A percentile compares a stretch with the other conserved stretches of the same genome.
phyloP scores from a whole-genome alignment of 805 yeast species.

The Yarrowia sp. region DNA sequence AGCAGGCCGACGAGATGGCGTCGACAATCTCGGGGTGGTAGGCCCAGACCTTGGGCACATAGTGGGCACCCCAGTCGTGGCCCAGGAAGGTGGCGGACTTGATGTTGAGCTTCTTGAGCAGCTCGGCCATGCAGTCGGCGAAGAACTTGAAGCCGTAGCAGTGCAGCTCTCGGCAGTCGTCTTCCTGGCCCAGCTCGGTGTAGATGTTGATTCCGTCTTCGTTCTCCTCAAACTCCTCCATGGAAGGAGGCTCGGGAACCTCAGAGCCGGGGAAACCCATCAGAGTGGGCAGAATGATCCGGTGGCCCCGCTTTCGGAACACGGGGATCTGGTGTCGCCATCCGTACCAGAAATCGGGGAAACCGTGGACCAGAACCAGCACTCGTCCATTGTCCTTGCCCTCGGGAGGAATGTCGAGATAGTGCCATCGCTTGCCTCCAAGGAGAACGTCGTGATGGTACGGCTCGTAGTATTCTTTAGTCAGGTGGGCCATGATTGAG shows the following conservation, averaged over 20 bases:
- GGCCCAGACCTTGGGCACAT: slow-evolving; percentile 38
- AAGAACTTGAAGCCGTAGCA: slow-evolving; percentile 36
- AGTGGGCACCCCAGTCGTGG: slow-evolving; percentile 40
- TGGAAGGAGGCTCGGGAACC: slow-evolving; percentile 38
- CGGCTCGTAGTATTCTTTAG: slow-evolving; percentile 39
- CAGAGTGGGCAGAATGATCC: slow-evolving; percentile 36
- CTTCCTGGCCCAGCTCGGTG: slow-evolving; percentile 38
- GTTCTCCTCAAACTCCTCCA: slow-evolving; percentile 39
- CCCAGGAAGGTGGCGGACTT: slow-evolving; percentile 36
- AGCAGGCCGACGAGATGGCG: slow-evolving; percentile 35
- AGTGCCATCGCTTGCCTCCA: slow-evolving; percentile 39
- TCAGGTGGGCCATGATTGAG: slow-evolving; percentile 12
- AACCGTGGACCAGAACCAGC: slow-evolving; percentile 37
- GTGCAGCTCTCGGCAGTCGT: slow-evolving; percentile 32
- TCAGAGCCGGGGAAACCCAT: slow-evolving; percentile 39
- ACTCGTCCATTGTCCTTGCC: slow-evolving; percentile 36
- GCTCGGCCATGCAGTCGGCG: slow-evolving; percentile 36
- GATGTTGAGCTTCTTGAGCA: slow-evolving; percentile 31
- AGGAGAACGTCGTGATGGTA: slow-evolving; percentile 22
- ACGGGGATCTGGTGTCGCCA: slow-evolving; percentile 38
- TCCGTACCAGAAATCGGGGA: slow-evolving; percentile 40
- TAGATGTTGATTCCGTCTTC: slow-evolving; percentile 36
- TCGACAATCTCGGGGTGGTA: slow-evolving; percentile 40
- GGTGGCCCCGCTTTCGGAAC: slow-evolving; percentile 39
- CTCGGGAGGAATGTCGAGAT: slow-evolving; percentile 39